These are phyloP conservation scores for Sporisorium graminicola DNA, from an alignment of 1,284 basidiomycete genomes.

Conservation along the genomic window DNA sequence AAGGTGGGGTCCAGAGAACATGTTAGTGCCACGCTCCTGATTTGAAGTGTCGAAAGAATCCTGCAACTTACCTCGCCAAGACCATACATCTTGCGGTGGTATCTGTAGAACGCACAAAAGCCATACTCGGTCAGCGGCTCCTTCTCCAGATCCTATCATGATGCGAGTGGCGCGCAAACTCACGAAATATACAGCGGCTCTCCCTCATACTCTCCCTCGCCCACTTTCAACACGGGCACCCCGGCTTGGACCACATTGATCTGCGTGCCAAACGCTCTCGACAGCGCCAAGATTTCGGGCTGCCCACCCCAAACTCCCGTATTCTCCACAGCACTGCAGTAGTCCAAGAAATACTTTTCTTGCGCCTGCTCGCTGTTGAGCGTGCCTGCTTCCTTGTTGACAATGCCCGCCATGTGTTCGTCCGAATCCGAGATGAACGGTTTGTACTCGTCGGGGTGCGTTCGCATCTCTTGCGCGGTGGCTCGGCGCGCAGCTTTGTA, in stretches of 20 bases:
- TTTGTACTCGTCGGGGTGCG: slow-evolving; percentile 89
- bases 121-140: not conserved
- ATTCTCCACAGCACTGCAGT: slow-evolving; percentile 83
- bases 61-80: slow-evolving; percentile 48
- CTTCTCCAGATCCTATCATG: not conserved
- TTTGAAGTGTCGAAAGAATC: not conserved
- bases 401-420: slow-evolving; percentile 72
- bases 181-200: slow-evolving; percentile 59
- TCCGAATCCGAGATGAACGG: slow-evolving; percentile 82
- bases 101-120: not conserved
- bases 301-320: slow-evolving; percentile 97
- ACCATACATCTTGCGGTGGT: slow-evolving; percentile 64
- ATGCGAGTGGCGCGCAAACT: not conserved
- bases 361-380: slow-evolving; percentile 72
- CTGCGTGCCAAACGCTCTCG: slow-evolving; percentile 83
- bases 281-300: slow-evolving; percentile 92
- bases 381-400: slow-evolving; percentile 79
- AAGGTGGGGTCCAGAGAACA: not conserved
- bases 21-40: not conserved
- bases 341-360: slow-evolving; percentile 77
- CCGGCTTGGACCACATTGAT: slow-evolving; percentile 93
- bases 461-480: slow-evolving; percentile 85
- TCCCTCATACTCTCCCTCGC: slow-evolving; percentile 75
- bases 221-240: slow-evolving; percentile 78
- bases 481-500: slow-evolving; percentile 74